Percentiles rank a stretch among this genome's conserved stretches.
Conservation (phyloP, 2,329 filamentous ascomycete genomes). For the Fusarium papillatum region DNA sequence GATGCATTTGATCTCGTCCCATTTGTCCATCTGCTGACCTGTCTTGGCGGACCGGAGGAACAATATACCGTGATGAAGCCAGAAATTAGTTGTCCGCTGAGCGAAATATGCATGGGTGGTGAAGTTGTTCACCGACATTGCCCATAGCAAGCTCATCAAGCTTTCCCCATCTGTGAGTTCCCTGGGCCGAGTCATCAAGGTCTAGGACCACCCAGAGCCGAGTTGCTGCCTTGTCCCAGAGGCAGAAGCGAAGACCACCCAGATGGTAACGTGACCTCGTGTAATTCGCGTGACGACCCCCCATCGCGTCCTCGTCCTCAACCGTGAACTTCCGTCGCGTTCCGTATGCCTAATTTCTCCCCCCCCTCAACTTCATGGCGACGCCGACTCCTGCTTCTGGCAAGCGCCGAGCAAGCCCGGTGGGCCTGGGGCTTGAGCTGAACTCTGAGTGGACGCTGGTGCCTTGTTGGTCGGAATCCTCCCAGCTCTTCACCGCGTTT, state of each 20-base stretch:
- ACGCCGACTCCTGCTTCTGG: neutral
- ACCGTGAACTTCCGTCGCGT: neutral
- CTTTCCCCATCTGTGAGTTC: neutral
- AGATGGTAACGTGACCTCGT: conserved; percentile 25
- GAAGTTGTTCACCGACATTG: neutral
- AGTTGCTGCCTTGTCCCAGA: neutral
- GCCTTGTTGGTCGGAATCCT: conserved; percentile 11
- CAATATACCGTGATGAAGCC: neutral
- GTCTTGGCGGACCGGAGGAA: neutral
- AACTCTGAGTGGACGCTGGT: conserved; percentile 15
- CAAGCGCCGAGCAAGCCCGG: neutral
- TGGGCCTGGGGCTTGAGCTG: conserved; percentile 3
- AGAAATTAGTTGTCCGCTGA: neutral
- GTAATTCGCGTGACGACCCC: conserved; percentile 13
- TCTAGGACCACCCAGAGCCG: neutral
- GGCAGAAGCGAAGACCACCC: neutral
- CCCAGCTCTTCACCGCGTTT: neutral
- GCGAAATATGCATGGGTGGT: neutral
- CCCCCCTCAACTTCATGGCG: neutral
- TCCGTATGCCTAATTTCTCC: neutral
- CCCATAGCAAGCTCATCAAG: neutral
- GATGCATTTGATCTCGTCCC: neutral
- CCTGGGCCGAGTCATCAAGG: neutral
- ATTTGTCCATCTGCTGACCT: neutral
- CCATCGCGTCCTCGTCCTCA: neutral